Conservation (phyloP, 257 asterid species). For the Penstemon eatonii region DNA sequence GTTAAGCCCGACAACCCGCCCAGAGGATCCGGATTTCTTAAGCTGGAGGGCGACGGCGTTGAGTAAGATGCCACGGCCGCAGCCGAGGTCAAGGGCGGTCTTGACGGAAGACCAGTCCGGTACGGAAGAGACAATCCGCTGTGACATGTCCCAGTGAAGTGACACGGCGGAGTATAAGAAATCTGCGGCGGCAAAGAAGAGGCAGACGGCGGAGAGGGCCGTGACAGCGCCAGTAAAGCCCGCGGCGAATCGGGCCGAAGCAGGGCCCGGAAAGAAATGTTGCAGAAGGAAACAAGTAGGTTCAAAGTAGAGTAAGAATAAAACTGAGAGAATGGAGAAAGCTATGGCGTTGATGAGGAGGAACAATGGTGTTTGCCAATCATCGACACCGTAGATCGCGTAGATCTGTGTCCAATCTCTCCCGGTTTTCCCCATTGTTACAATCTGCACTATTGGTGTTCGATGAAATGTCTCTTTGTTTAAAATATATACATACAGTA, state of each 20-base stretch:
- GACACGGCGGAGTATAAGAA: slow-evolving; percentile 86
- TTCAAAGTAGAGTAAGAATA: slow-evolving; percentile 77
- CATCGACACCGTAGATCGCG: slow-evolving; percentile 86
- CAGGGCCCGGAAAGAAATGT: slow-evolving; percentile 61
- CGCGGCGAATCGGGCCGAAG: slow-evolving; percentile 73
- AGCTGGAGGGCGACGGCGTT: slow-evolving; percentile 93
- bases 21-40: slow-evolving; percentile 86
- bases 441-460: slow-evolving; percentile 6
- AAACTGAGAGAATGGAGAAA: slow-evolving; percentile 60
- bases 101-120: slow-evolving; percentile 87
- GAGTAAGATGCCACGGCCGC: slow-evolving; percentile 88
- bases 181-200: slow-evolving; percentile 75
- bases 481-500: background rate
- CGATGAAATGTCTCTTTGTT: background rate
- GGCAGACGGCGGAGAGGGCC: slow-evolving; percentile 82
- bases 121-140: slow-evolving; percentile 77
- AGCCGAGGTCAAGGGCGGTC: slow-evolving; percentile 89
- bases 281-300: slow-evolving; percentile 60
- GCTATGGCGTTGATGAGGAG: slow-evolving; percentile 63
- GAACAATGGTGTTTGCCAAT: slow-evolving; percentile 84
- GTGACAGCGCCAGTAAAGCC: slow-evolving; percentile 91
- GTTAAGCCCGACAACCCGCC: slow-evolving; percentile 85
- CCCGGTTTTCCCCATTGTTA: slow-evolving; percentile 68
- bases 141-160: slow-evolving; percentile 93
- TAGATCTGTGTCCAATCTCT: slow-evolving; percentile 98